Percentiles rank a stretch among this genome's conserved stretches.
phyloP scores from a whole-genome alignment of 228 moss, liverwort and hornwort species.

The Sphagnum magellanicum region DNA sequence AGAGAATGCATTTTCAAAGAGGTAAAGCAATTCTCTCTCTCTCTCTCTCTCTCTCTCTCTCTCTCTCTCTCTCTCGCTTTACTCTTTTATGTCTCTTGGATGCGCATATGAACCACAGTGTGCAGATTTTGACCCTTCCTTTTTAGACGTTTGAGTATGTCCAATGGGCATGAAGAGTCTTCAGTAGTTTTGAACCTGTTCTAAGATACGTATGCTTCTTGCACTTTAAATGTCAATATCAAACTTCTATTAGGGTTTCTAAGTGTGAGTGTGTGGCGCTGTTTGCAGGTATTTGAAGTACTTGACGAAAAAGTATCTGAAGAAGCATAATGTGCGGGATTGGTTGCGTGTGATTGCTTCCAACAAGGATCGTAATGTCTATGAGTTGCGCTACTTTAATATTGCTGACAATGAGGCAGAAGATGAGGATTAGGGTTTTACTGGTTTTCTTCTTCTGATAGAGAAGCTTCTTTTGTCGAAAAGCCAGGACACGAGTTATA shows the following conservation, averaged over 20 bases:
- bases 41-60: neutral
- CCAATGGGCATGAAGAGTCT: no score
- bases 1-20: slow-evolving; percentile 42
- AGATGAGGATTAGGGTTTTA: slow-evolving; percentile 5
- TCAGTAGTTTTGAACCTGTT: no score
- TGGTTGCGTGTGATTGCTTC: slow-evolving; percentile 48
- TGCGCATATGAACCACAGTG: no score
- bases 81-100: no score
- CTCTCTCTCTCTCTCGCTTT: neutral
- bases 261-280: neutral
- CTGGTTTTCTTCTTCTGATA: no score
- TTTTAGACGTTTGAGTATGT: no score
- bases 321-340: slow-evolving; percentile 57
- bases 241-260: no score
- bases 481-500: no score
- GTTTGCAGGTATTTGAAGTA: slow-evolving; percentile 40
- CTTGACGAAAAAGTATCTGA: slow-evolving; percentile 52
- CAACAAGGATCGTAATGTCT: slow-evolving; percentile 8
- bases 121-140: no score
- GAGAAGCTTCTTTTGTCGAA: no score
- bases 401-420: slow-evolving; percentile 9
- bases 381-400: slow-evolving; percentile 10
- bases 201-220: no score
- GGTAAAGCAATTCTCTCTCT: slow-evolving; percentile 4
- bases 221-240: no score